Evolutionary conservation across 148 eudicot species (phyloP).

Genomic region (Rhododendron ovatum): DNA sequence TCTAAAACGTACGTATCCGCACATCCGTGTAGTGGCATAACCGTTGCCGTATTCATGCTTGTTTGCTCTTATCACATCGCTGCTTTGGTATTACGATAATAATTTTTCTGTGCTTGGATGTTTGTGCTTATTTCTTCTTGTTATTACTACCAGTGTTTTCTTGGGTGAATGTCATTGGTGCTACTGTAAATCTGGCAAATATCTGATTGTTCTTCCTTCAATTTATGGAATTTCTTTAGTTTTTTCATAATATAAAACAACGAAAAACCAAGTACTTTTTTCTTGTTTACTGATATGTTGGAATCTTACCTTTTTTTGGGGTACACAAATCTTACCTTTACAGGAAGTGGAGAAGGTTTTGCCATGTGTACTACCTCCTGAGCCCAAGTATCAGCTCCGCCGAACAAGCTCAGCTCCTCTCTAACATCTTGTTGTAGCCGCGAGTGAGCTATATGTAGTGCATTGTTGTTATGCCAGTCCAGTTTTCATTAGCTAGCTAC

Average conservation of each 20-base stretch:
- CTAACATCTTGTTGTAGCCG: slow-evolving; percentile 18
- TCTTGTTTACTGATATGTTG: neutral
- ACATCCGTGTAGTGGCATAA: neutral
- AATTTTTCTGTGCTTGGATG: neutral
- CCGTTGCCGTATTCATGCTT: neutral
- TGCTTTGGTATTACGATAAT: neutral
- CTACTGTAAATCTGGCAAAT: neutral
- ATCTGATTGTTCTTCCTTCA: neutral
- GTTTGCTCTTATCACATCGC: neutral
- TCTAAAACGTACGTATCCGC: neutral
- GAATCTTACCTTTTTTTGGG: neutral
- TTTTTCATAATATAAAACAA: neutral
- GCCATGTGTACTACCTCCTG: slow-evolving; percentile 64
- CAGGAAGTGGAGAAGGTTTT: slow-evolving; percentile 76
- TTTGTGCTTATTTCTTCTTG: neutral
- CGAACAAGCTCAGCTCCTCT: slow-evolving; percentile 77
- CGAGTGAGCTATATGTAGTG: slow-evolving; percentile 6
- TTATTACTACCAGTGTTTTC: neutral
- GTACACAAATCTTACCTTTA: slow-evolving; percentile 2
- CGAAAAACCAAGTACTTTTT: neutral
- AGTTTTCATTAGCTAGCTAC: slow-evolving; percentile 10
- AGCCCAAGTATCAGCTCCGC: slow-evolving; percentile 86
- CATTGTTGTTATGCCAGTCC: slow-evolving; percentile 9
- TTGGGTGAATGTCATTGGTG: neutral
- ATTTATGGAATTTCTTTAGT: neutral